Evolutionary conservation across 1,284 basidiomycete species (phyloP).

Genomic region (Sparassis latifolia): DNA sequence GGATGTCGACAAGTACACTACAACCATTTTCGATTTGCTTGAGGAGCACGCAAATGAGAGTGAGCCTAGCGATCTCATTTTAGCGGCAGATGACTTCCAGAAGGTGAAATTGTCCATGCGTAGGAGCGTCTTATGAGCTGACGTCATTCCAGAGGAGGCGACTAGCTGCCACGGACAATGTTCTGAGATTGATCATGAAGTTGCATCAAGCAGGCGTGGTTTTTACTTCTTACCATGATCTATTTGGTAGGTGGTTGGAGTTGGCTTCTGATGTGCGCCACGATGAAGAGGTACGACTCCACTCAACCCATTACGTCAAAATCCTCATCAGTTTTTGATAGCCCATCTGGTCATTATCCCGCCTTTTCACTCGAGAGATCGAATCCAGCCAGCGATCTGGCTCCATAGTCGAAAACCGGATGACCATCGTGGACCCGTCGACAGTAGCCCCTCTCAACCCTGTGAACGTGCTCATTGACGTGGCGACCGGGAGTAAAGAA

Average conservation of each 20-base stretch:
- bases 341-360: slow-evolving; percentile 48
- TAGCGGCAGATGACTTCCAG: too few species aligned
- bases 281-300: slow-evolving; percentile 30
- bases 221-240: slow-evolving; percentile 55
- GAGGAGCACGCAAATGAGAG: slow-evolving; percentile 38
- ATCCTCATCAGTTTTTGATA: slow-evolving; percentile 17
- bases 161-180: slow-evolving; percentile 24
- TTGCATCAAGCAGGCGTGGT: slow-evolving; percentile 47
- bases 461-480: slow-evolving; percentile 44
- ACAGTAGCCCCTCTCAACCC: slow-evolving; percentile 39
- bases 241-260: slow-evolving; percentile 64
- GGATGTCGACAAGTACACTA: slow-evolving; percentile 42
- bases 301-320: slow-evolving; percentile 2
- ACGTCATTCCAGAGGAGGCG: slow-evolving; percentile 11
- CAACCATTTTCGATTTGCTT: slow-evolving; percentile 43
- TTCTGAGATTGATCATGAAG: slow-evolving; percentile 48
- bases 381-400: slow-evolving; percentile 35
- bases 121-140: not conserved
- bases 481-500: slow-evolving; percentile 36
- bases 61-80: slow-evolving; percentile 13
- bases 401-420: slow-evolving; percentile 26
- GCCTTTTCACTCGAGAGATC: slow-evolving; percentile 50
- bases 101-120: too few species aligned
- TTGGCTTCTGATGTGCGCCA: slow-evolving; percentile 30
- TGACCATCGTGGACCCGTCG: slow-evolving; percentile 23